Base-by-base conservation (phyloP, 257 asterid genomes). In the Fraxinus anomala region DNA sequence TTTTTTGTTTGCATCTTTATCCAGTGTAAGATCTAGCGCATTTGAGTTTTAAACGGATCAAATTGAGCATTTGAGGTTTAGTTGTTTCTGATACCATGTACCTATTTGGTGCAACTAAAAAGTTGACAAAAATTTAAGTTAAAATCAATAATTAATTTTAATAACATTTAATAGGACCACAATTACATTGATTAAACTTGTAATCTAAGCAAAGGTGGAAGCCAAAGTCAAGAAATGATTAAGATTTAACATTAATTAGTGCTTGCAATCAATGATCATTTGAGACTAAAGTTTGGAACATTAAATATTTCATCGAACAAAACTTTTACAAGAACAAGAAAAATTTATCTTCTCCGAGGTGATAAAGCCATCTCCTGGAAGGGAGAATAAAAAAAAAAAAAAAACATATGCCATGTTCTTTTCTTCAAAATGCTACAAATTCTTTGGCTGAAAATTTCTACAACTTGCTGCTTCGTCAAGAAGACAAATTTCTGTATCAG, bases 381-480 rank as follows among this genome's bases (percentile, higher is more conserved):
- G 31, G 23, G 68, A 61, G 33, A 61, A 23, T 10, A 1, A 16
- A 3, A n/a, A 54, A n/a, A 56, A 56, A 5, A 59, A 5, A 21
- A 23, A 56, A 0, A 61, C 30, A 61, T 21, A 61, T 21, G 68
- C 68, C 65, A 54, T 5, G 28, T 61, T 61, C 14, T 61, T 61
- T 6, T 23, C 68, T 21, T 61, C 8, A 65, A 30, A 36, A 70
- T 5, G 72, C 86, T 78, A 82, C 81, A 74, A 78, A 78, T 77
- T 83, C 79, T 76, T 83, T 75, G 88, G 85, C 79, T 78, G 76
- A 76, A 76, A 74, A 44, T 75, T 61, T 79, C 72, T 70, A 73
- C 74, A 76, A 42, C 66, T 80, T 16, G 39, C 78, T 72, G 75
- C 81, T 70, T 51, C 72, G 78, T 68, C 79, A 73, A 84, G 59